A percentile compares a stretch with the other conserved stretches of the same genome.
Evolutionary conservation across 2,329 filamentous ascomycete species (phyloP).

Genomic region (Neofusicoccum umdonicola): DNA sequence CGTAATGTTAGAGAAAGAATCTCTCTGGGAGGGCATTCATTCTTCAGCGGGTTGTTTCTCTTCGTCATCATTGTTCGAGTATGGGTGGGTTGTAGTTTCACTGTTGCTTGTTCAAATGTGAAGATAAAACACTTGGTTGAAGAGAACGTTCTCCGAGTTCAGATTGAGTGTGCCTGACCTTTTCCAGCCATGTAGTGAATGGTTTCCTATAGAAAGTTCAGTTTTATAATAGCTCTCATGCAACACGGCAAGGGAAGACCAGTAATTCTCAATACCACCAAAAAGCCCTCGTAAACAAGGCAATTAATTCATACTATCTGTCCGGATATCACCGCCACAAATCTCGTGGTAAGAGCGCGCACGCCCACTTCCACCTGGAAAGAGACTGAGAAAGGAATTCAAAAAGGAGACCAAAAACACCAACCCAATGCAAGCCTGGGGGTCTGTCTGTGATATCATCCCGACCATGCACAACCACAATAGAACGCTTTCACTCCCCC

Average conservation of each 20-base stretch:
- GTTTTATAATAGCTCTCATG: accelerated
- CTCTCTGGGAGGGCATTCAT: background rate
- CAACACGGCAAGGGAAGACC: too few relatives aligned
- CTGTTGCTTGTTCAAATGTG: too few relatives aligned
- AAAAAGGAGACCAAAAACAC: background rate
- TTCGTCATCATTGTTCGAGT: background rate
- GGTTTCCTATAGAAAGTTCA: too few relatives aligned
- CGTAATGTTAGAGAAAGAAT: background rate
- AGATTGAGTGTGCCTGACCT: too few relatives aligned
- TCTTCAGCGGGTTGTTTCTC: too few relatives aligned
- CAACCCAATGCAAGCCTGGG: slow-evolving; percentile 17
- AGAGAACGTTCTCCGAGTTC: too few relatives aligned
- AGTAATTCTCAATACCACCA: too few relatives aligned
- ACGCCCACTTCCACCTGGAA: background rate
- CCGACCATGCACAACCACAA: background rate
- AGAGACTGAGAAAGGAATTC: background rate
- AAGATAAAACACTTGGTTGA: too few relatives aligned
- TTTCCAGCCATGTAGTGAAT: too few relatives aligned
- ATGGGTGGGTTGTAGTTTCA: background rate
- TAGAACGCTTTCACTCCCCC: background rate
- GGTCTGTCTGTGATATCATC: slow-evolving; percentile 5
- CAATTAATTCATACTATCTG: background rate
- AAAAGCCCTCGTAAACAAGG: too few relatives aligned
- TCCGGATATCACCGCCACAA: background rate
- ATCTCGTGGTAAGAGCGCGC: background rate